Conservation (phyloP, 495 filamentous ascomycete genomes). For the Penicillium chermesinum region DNA sequence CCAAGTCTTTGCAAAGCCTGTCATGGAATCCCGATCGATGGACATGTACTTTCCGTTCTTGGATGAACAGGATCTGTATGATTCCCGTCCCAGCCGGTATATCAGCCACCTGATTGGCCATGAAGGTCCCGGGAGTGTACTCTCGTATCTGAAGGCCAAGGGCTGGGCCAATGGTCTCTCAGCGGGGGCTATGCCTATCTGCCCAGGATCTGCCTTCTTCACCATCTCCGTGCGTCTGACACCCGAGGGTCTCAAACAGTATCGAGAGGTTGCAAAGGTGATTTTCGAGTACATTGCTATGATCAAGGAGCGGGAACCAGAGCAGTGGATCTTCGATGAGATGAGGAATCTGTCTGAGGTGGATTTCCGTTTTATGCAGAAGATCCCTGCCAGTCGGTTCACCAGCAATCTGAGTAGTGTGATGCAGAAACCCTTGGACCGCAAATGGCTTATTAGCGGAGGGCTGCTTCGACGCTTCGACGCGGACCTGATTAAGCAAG, state of each 20-base stretch:
- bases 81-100: slow-evolving; percentile 83
- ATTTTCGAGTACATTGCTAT: slow-evolving; percentile 94
- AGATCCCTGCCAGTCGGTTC: slow-evolving; percentile 81
- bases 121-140: slow-evolving; percentile 93
- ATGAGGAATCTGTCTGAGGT: slow-evolving; percentile 84
- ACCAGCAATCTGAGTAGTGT: slow-evolving; percentile 73
- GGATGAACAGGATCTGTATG: slow-evolving; percentile 79
- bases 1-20: slow-evolving; percentile 90
- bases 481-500: slow-evolving; percentile 66
- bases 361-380: slow-evolving; percentile 91
- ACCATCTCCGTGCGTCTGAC: slow-evolving; percentile 76
- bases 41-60: slow-evolving; percentile 85
- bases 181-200: slow-evolving; percentile 70
- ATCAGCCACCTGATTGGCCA: slow-evolving; percentile 93
- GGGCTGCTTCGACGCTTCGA: slow-evolving; percentile 74
- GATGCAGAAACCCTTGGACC: slow-evolving; percentile 86
- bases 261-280: slow-evolving; percentile 79
- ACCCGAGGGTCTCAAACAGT: slow-evolving; percentile 77
- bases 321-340: slow-evolving; percentile 91
- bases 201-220: slow-evolving; percentile 82
- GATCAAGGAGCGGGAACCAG: slow-evolving; percentile 71
- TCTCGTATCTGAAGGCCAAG: slow-evolving; percentile 90
- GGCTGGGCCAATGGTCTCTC: slow-evolving; percentile 90
- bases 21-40: slow-evolving; percentile 84
- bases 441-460: slow-evolving; percentile 81